Conservation (phyloP, 1,284 basidiomycete species). For the Porphyrellus sp. region DNA sequence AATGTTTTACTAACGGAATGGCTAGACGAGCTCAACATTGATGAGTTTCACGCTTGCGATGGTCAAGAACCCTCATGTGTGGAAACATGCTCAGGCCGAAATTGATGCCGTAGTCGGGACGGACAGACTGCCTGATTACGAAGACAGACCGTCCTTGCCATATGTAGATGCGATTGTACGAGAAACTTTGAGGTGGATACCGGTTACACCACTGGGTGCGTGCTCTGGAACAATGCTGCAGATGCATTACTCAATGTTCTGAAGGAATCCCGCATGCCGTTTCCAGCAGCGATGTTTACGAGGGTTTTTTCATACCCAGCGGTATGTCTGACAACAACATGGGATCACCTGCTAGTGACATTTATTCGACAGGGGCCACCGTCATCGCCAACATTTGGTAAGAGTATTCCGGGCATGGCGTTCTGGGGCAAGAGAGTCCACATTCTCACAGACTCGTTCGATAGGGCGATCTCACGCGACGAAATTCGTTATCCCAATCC, state of each 20-base stretch:
- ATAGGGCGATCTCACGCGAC: slow-evolving; percentile 23
- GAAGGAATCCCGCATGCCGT: neutral
- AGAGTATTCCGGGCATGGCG: neutral
- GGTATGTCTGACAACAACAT: neutral
- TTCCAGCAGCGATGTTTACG: neutral
- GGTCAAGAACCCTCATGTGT: slow-evolving; percentile 33
- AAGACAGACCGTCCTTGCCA: neutral
- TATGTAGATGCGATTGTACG: slow-evolving; percentile 33
- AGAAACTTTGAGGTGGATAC: slow-evolving; percentile 33
- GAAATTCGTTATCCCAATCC: neutral
- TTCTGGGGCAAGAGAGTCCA: neutral
- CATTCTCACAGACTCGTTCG: neutral
- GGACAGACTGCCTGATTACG: slow-evolving; percentile 34
- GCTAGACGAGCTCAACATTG: neutral
- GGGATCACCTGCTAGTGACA: neutral
- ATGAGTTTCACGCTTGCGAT: slow-evolving; percentile 35
- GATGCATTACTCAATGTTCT: too few species aligned
- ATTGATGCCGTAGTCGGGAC: slow-evolving; percentile 35
- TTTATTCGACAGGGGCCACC: slow-evolving; percentile 1
- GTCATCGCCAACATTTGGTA: slow-evolving; percentile 14
- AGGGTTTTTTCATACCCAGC: neutral
- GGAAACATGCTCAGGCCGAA: slow-evolving; percentile 14
- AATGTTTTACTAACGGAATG: neutral
- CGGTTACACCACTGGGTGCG: slow-evolving; percentile 8
- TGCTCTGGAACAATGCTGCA: neutral